These are phyloP conservation scores for Fusarium proliferatum DNA, from an alignment of 2,329 filamentous ascomycete genomes.

Conservation along the genomic window DNA sequence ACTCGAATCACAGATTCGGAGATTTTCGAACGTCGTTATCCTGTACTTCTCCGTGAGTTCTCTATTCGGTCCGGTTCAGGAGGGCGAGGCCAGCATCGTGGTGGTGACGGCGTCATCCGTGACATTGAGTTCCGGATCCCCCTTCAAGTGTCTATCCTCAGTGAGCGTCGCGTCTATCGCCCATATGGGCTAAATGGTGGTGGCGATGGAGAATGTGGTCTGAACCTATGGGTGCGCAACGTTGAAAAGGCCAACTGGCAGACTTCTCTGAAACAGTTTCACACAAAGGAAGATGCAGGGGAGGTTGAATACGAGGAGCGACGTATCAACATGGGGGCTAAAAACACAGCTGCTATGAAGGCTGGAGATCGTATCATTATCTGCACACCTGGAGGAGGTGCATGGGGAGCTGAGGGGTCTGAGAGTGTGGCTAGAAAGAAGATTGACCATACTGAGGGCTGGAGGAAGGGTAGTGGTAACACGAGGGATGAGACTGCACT, in stretches of 20 bases:
- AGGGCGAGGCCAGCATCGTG: conserved; percentile 72
- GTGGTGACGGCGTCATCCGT: conserved; percentile 79
- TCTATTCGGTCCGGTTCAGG: conserved; percentile 71
- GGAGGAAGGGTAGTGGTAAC: conserved; percentile 68
- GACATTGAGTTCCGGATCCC: conserved; percentile 85
- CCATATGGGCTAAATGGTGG: conserved; percentile 82
- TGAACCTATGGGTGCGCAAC: conserved; percentile 88
- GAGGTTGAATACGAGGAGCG: conserved; percentile 66
- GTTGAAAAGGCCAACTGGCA: conserved; percentile 69
- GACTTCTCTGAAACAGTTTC: conserved; percentile 55
- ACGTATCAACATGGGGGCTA: conserved; percentile 78
- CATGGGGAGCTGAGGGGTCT: conserved; percentile 73
- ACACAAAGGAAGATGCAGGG: conserved; percentile 47
- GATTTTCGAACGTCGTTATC: conserved; percentile 66
- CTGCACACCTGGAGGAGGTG: conserved; percentile 81
- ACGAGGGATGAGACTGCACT: conserved; percentile 68
- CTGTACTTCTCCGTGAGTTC: conserved; percentile 78
- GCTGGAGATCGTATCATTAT: conserved; percentile 82
- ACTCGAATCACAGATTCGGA: conserved; percentile 74
- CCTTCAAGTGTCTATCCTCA: conserved; percentile 81
- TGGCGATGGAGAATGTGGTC: conserved; percentile 78
- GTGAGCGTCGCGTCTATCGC: conserved; percentile 79
- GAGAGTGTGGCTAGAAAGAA: conserved; percentile 62
- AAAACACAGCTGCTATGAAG: conserved; percentile 82
- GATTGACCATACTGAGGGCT: conserved; percentile 65